A percentile compares a stretch with the other conserved stretches of the same genome.
These are phyloP conservation scores for Xylaria longipes DNA, from an alignment of 495 filamentous ascomycete species.

Conservation along the genomic window DNA sequence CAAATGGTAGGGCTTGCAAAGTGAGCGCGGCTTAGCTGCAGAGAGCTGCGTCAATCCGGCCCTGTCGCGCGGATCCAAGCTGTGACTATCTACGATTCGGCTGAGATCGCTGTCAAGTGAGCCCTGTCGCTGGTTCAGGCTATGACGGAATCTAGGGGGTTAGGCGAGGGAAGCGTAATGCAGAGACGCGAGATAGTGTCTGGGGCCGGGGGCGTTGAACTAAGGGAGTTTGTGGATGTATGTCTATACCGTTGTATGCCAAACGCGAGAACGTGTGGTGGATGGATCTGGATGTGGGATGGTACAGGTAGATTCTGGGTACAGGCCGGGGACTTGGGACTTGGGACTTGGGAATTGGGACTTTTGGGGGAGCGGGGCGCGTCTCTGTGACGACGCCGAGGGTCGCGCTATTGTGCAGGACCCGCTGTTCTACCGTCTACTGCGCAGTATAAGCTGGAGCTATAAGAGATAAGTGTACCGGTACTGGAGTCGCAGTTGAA, in stretches of 20 bases:
- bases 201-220: conserved; percentile 19
- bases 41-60: conserved; percentile 53
- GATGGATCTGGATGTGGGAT: conserved; percentile 23
- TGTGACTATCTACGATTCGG: conserved; percentile 48
- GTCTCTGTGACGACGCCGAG: conserved; percentile 37
- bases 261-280: conserved; percentile 22
- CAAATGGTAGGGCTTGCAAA: conserved; percentile 58
- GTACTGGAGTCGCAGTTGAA: not conserved
- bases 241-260: conserved; percentile 25
- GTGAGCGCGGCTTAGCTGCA: conserved; percentile 56
- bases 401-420: conserved; percentile 37
- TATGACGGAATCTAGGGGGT: conserved; percentile 52
- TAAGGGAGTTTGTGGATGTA: conserved; percentile 18
- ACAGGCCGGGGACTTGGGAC: conserved; percentile 11
- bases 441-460: not conserved
- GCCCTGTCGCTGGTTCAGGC: conserved; percentile 54
- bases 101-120: conserved; percentile 39
- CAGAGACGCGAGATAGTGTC: conserved; percentile 32
- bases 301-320: conserved; percentile 23
- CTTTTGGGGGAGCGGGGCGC: conserved; percentile 25
- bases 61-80: conserved; percentile 48
- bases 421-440: conserved; percentile 13
- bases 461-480: not conserved
- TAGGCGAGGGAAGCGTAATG: conserved; percentile 40
- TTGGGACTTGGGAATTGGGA: conserved; percentile 17